These are phyloP conservation scores for Clohesyomyces aquaticus DNA, from an alignment of 495 filamentous ascomycete species.

Conservation along the genomic window DNA sequence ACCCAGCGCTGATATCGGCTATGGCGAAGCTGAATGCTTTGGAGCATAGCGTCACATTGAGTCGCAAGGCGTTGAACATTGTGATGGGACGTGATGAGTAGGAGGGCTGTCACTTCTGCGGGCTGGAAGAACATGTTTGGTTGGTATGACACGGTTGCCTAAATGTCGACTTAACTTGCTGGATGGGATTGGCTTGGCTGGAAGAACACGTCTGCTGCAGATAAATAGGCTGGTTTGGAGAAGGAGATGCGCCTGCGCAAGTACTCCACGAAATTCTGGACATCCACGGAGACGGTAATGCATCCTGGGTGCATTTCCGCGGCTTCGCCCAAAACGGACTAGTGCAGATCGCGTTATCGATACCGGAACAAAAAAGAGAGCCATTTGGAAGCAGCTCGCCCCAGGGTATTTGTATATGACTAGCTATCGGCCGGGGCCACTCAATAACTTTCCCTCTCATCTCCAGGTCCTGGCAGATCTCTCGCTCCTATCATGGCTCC, in stretches of 20 bases:
- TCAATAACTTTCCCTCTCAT: not conserved
- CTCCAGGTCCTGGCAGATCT: not conserved
- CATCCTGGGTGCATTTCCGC: constrained; percentile 15
- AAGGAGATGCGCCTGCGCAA: no score
- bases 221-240: not conserved
- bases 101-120: no score
- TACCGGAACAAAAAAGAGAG: constrained; percentile 31
- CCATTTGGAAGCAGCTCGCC: not conserved
- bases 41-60: constrained; percentile 70
- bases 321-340: constrained; percentile 15
- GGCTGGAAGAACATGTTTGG: no score
- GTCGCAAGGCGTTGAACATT: constrained; percentile 71
- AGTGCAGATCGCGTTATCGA: constrained; percentile 31
- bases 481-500: constrained; percentile 42
- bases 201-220: not conserved
- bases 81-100: constrained; percentile 70
- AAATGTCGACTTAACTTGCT: no score
- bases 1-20: constrained; percentile 84
- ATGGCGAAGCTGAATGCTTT: constrained; percentile 85
- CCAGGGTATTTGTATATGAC: constrained; percentile 2
- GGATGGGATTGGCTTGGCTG: not conserved
- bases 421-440: not conserved
- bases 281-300: not conserved
- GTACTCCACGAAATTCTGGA: no score
- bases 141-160: no score